These are phyloP conservation scores for Penicillium psychrofluorescens DNA, from an alignment of 495 filamentous ascomycete species.

Conservation along the genomic window DNA sequence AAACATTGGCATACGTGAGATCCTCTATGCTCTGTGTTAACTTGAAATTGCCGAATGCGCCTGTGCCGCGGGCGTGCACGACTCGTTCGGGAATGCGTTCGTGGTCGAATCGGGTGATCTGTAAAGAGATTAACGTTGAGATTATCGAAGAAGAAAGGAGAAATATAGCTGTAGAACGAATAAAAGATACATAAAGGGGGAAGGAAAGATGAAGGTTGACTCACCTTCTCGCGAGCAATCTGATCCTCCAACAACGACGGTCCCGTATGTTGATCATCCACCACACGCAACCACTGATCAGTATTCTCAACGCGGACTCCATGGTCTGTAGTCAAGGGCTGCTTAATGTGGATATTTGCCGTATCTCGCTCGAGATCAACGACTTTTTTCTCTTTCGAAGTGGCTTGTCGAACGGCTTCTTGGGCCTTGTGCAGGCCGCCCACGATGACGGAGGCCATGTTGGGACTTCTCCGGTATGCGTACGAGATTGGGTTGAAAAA, in stretches of 20 bases:
- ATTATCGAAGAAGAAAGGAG: no score
- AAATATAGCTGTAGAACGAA: not conserved
- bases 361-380: conserved; percentile 10
- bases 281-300: conserved; percentile 73
- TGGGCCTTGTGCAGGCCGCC: conserved; percentile 24
- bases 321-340: conserved; percentile 51
- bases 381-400: conserved; percentile 19
- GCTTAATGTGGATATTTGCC: conserved; percentile 2
- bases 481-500: not conserved
- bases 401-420: conserved; percentile 16
- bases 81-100: conserved; percentile 86
- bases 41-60: conserved; percentile 79
- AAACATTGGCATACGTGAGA: conserved; percentile 60
- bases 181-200: not conserved
- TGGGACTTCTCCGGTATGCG: not conserved
- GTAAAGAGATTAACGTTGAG: not conserved
- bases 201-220: conserved; percentile 4
- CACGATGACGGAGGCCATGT: conserved; percentile 19
- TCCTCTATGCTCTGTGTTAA: conserved; percentile 63
- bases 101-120: conserved; percentile 80
- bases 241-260: conserved; percentile 75
- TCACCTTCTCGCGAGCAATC: conserved; percentile 69
- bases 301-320: conserved; percentile 66
- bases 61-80: conserved; percentile 78
- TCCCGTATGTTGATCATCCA: conserved; percentile 52